Base-by-base conservation (phyloP, 73 alveolate species). In the Paraurostyla sp. region DNA sequence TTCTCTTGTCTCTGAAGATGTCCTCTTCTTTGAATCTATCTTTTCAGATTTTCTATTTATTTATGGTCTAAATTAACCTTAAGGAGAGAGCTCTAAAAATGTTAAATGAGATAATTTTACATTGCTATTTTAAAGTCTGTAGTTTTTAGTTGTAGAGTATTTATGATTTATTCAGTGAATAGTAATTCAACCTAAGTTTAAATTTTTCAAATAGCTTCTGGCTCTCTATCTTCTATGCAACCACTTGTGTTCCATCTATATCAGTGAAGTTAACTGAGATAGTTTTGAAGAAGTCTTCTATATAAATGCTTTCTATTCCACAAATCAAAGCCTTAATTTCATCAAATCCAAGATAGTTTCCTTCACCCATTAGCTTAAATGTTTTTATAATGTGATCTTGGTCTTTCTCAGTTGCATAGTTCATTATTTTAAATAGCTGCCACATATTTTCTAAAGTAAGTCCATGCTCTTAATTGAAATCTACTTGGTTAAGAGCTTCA, bases 261-360 rank as follows among this genome's bases (percentile, higher is more conserved):
- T 40, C 13, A 38, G 46, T 30, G 23, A 38, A 1, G 18, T 6
- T n/a, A 52, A 65, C 6, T 38, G 16, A 11, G 60, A 65, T 32
- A 65, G 13, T 38, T 65, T 65, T 65, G 60, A 65, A 38, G 25
- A 65, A 65, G 25, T 9, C 1, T 18, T 65, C 82, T 1, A 65
- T 11, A 40, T 65, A 65, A 15, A 65, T 1, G 1, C 82, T 58
- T 65, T 65, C 82, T 13, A 65, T 65, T 6, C 82, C 82, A 65
- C 82, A 65, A 6, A 65, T 22, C 4, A 65, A 38, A 11, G 38
- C 1, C 25, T 65, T 65, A 1, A 65, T 22, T 38, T 65, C 82
- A 36, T 65, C 82, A 65, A 65, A 65, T 65, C 82, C 82, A 0
- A 65, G 38, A 65, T 35, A 40, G 6, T 32, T 38, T 0, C 82